A percentile compares a stretch with the other conserved stretches of the same genome.
Conservation (phyloP, 2,329 filamentous ascomycete genomes). For the Colletotrichum chlorophyti region DNA sequence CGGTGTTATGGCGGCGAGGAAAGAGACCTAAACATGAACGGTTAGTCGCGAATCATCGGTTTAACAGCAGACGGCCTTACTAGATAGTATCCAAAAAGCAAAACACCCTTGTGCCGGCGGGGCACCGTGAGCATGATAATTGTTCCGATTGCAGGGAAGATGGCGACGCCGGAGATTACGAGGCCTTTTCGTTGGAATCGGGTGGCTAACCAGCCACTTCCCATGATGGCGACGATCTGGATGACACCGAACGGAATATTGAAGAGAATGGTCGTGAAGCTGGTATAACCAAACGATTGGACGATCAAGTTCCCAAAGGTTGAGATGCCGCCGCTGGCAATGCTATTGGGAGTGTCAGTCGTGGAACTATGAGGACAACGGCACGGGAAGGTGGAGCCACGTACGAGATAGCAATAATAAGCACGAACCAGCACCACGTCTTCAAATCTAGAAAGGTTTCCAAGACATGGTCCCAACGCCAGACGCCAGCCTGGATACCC, state of each 20-base stretch:
- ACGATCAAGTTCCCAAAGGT: constrained; percentile 65
- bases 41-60: not conserved
- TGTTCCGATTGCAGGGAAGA: constrained; percentile 47
- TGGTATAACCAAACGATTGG: constrained; percentile 60
- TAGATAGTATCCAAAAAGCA: constrained; percentile 59
- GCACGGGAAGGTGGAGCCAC: constrained; percentile 7
- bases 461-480: constrained; percentile 45
- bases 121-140: constrained; percentile 57
- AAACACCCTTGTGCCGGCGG: constrained; percentile 51
- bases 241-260: constrained; percentile 66
- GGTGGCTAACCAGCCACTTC: constrained; percentile 55
- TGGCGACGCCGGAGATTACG: constrained; percentile 46
- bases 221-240: constrained; percentile 64
- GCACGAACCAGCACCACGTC: constrained; percentile 45
- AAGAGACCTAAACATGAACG: not conserved
- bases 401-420: constrained; percentile 58
- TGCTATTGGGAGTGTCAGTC: constrained; percentile 20
- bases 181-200: constrained; percentile 49
- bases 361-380: too few relatives aligned
- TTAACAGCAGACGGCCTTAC: constrained; percentile 35
- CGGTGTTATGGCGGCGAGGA: constrained; percentile 48
- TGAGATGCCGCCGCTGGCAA: constrained; percentile 61
- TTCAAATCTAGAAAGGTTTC: constrained; percentile 43
- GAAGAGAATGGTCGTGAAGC: constrained; percentile 61
- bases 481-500: constrained; percentile 41